A percentile compares a stretch with the other conserved stretches of the same genome.
phyloP scores from a whole-genome alignment of 2,329 filamentous ascomycete species.

The Pseudocercospora vitis region DNA sequence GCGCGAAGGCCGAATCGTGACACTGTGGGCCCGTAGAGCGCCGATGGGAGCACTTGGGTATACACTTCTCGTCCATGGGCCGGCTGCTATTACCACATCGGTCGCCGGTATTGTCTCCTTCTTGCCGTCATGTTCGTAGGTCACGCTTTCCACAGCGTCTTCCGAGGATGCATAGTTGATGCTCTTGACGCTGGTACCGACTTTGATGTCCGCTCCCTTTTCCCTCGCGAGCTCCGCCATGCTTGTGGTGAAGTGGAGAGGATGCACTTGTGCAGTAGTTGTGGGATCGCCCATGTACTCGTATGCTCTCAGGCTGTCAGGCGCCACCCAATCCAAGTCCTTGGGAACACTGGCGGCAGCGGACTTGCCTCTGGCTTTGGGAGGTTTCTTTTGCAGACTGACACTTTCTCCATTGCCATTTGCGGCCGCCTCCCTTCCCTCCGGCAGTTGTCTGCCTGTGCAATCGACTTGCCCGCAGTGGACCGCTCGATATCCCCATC shows the following conservation, averaged over 20 bases:
- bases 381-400: conserved; percentile 54
- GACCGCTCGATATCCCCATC: conserved; percentile 84
- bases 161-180: conserved; percentile 56
- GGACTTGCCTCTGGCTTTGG: conserved; percentile 49
- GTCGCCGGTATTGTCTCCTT: conserved; percentile 54
- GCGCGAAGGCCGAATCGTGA: conserved; percentile 58
- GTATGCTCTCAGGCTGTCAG: conserved; percentile 66
- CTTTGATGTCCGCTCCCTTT: conserved; percentile 57
- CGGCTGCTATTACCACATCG: conserved; percentile 60
- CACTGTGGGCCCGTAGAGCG: conserved; percentile 62
- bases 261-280: conserved; percentile 92
- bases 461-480: conserved; percentile 68
- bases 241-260: conserved; percentile 81
- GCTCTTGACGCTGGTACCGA: conserved; percentile 64
- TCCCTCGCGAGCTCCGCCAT: conserved; percentile 76
- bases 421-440: conserved; percentile 34
- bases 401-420: conserved; percentile 41
- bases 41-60: conserved; percentile 58
- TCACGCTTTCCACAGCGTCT: conserved; percentile 61
- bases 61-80: conserved; percentile 60
- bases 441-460: conserved; percentile 44
- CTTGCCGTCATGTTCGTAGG: conserved; percentile 56
- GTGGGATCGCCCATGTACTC: conserved; percentile 78
- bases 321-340: conserved; percentile 82
- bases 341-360: conserved; percentile 65